phyloP scores from a whole-genome alignment of 805 yeast genomes.

The Pichia membranifaciens region DNA sequence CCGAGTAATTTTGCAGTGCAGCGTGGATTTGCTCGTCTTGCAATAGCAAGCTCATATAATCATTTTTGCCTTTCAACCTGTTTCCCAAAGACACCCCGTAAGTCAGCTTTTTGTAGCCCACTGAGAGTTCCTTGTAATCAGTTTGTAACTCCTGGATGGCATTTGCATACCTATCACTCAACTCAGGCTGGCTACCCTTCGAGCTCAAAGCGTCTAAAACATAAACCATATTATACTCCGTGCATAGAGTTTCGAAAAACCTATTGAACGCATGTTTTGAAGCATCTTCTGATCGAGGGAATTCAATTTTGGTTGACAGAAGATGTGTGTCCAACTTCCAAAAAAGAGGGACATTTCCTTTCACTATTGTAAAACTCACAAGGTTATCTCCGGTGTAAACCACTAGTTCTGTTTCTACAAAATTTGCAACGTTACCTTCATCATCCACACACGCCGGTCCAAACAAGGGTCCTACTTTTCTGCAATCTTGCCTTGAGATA shows the following conservation, averaged over 20 bases:
- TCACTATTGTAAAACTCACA: constrained; percentile 38
- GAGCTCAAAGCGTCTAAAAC: constrained; percentile 44
- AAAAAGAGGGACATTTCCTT: constrained; percentile 52
- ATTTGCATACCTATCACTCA: constrained; percentile 35
- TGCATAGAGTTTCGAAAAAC: constrained; percentile 43
- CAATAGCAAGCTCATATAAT: constrained; percentile 19
- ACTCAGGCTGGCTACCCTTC: constrained; percentile 38
- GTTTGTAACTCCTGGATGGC: constrained; percentile 15
- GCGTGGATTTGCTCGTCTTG: constrained; percentile 19
- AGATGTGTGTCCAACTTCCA: constrained; percentile 48
- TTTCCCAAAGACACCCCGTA: constrained; percentile 27
- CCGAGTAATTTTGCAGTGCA: constrained; percentile 40
- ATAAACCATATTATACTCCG: constrained; percentile 45
- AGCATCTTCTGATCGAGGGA: constrained; percentile 49
- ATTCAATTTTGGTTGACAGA: constrained; percentile 38
- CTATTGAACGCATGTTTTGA: constrained; percentile 46
- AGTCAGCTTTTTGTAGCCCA: constrained; percentile 33
- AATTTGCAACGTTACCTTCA: constrained; percentile 56
- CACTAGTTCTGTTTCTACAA: constrained; percentile 47
- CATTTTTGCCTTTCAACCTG: constrained; percentile 29
- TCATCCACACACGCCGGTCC: constrained; percentile 58
- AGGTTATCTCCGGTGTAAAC: constrained; percentile 32
- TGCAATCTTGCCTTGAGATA: constrained; percentile 47
- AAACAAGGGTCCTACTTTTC: constrained; percentile 41
- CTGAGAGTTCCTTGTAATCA: constrained; percentile 10